Evolutionary conservation across 140 eudicot species (phyloP).

Genomic region (Stevia rebaudiana): DNA sequence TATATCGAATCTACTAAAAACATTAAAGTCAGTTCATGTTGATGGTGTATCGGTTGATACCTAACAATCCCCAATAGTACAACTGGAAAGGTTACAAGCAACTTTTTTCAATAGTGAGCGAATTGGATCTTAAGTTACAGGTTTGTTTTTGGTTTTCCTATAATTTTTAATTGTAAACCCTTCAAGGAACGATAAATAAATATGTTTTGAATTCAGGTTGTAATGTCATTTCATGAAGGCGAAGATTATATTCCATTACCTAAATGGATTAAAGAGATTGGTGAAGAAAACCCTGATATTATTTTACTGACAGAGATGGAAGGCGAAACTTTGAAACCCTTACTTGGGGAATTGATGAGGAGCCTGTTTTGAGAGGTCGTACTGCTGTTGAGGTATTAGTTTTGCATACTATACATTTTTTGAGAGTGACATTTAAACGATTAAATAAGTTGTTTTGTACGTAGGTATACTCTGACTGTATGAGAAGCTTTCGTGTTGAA

Average conservation of each 20-base stretch:
- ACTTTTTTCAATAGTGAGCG: slow-evolving; percentile 69
- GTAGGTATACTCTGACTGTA: slow-evolving; percentile 82
- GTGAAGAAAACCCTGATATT: slow-evolving; percentile 78
- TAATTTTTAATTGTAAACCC: not conserved
- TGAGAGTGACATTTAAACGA: not conserved
- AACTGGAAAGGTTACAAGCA: slow-evolving; percentile 80
- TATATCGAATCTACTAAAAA: too few relatives aligned
- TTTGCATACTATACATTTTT: not conserved
- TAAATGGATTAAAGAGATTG: slow-evolving; percentile 70
- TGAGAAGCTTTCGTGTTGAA: slow-evolving; percentile 83
- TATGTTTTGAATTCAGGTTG: slow-evolving; percentile 46
- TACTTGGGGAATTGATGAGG: slow-evolving; percentile 95
- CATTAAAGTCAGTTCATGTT: too few relatives aligned
- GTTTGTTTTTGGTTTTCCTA: slow-evolving; percentile 30
- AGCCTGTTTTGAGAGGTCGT: slow-evolving; percentile 80
- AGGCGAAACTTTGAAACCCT: slow-evolving; percentile 78
- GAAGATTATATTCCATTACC: slow-evolving; percentile 94
- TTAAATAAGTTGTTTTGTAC: slow-evolving; percentile 4
- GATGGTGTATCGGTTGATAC: too few relatives aligned
- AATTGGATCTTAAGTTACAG: slow-evolving; percentile 69
- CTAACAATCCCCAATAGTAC: slow-evolving; percentile 63
- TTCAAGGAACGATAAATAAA: not conserved
- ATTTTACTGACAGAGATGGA: slow-evolving; percentile 78
- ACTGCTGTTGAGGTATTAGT: slow-evolving; percentile 78
- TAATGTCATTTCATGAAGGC: slow-evolving; percentile 94